A percentile compares a stretch with the other conserved stretches of the same genome.
Evolutionary conservation across 2,329 filamentous ascomycete genomes (phyloP).

Genomic region (Talaromyces pinophilus): DNA sequence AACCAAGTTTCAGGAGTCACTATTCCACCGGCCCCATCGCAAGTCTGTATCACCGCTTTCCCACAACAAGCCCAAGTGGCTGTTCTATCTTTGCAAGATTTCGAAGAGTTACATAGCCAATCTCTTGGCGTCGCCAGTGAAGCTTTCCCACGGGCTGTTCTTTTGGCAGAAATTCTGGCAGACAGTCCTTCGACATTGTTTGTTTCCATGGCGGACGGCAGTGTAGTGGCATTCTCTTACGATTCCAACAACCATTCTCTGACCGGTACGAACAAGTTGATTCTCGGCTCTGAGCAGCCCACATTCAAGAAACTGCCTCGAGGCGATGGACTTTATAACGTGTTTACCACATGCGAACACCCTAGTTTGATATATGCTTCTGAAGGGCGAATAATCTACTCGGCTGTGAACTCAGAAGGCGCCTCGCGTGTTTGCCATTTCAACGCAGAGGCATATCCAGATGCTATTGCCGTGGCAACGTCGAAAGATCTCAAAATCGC

Average conservation of each 20-base stretch:
- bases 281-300: conserved; percentile 82
- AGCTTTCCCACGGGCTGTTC: conserved; percentile 79
- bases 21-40: conserved; percentile 63
- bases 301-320: conserved; percentile 76
- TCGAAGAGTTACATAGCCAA: conserved; percentile 67
- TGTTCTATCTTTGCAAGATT: conserved; percentile 66
- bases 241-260: conserved; percentile 63
- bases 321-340: conserved; percentile 66
- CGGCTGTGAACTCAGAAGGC: conserved; percentile 86
- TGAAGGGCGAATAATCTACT: conserved; percentile 86
- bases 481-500: conserved; percentile 75
- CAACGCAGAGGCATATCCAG: conserved; percentile 76
- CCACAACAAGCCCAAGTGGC: conserved; percentile 82
- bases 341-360: conserved; percentile 93
- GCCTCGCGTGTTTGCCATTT: conserved; percentile 81
- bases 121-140: conserved; percentile 65
- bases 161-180: conserved; percentile 72
- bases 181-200: conserved; percentile 74
- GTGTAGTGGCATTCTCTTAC: conserved; percentile 80
- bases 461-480: conserved; percentile 78
- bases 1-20: conserved; percentile 87
- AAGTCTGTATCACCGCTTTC: conserved; percentile 78
- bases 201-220: conserved; percentile 88
- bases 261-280: conserved; percentile 74
- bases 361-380: conserved; percentile 89